These are phyloP conservation scores for Eimeria sp. DNA, from an alignment of 169 alveolate genomes.

Conservation along the genomic window DNA sequence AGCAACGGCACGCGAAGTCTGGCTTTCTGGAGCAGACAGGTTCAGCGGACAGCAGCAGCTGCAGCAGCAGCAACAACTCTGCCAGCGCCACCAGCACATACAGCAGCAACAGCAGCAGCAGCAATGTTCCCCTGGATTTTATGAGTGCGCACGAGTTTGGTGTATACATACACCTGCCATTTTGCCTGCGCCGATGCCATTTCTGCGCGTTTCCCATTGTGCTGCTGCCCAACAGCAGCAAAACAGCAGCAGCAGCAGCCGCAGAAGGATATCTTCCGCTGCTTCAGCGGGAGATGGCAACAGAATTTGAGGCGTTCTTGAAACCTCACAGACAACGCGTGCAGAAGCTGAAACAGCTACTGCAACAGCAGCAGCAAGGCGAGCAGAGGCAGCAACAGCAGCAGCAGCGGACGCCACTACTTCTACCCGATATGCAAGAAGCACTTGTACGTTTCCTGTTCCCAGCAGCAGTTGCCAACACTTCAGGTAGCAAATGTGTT, in stretches of 20 bases:
- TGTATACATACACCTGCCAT: conserved; percentile 66
- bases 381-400: conserved; percentile 38
- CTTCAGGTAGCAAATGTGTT: not conserved
- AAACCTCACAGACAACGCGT: conserved; percentile 30
- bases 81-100: not conserved
- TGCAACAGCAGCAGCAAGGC: conserved; percentile 30
- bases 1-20: not conserved
- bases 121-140: not conserved
- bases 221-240: conserved; percentile 57
- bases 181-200: conserved; percentile 59
- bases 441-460: not conserved
- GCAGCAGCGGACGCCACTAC: not conserved
- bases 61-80: conserved; percentile 23
- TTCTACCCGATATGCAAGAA: not conserved
- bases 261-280: conserved; percentile 51
- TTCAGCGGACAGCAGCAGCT: conserved; percentile 2
- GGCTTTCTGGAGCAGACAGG: not conserved
- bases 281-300: conserved; percentile 56
- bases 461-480: conserved; percentile 16
- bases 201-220: conserved; percentile 52
- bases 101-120: conserved; percentile 4
- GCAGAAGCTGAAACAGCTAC: conserved; percentile 42
- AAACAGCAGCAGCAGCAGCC: conserved; percentile 67
- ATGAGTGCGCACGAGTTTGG: not conserved
- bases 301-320: conserved; percentile 27